Evolutionary conservation across 345 rosid genomes (phyloP), one percentile per base, ranked within the genome.

Genomic region (Triadica sebifera): DNA sequence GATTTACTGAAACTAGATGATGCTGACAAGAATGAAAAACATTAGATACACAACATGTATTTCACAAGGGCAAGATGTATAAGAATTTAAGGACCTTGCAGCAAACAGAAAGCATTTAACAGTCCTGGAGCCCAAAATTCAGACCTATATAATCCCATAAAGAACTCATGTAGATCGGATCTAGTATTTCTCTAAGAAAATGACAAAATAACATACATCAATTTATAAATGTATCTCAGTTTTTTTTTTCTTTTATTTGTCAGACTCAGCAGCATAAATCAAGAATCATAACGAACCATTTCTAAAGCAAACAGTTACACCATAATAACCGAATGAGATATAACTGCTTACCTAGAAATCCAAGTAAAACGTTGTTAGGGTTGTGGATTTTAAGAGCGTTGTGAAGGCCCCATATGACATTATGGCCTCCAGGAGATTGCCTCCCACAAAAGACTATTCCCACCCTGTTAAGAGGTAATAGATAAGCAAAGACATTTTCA

Each of bases 341-440:
- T 65, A 2, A 68, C 65, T 60, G 76, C 82, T 72, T 70, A 95
- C 99, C 98, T 72, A 95, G 81, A 86, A 95, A 95, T 61, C 99
- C 98, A 39, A 93, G 86, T 78, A 95, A 84, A 70, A 85, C 80
- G 70, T 83, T 91, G 15, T 83, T 86, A 0, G 94, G 83, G 78
- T 95, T 93, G 90, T 93, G 97, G 59, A 81, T 81, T 72, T 95
- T 88, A 65, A 95, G 92, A 69, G 98, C 99, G 65, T 83, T 64
- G 80, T 79, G 78, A 74, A 95, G 97, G 47, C 98, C 99, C 98
- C 98, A 95, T 50, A 95, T 61, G 50, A 95, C 99, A 81, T 95
- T 95, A 78, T 95, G 99, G 61, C 98, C 98, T 74, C 96, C 99
- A 0, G 99, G 99, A 57, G 99, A 91, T 71, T 95, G 99, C 81